Percentiles rank a stretch among this genome's conserved stretches.
phyloP scores from a whole-genome alignment of 768 basidiomycete genomes.

The Galerina marginata region DNA sequence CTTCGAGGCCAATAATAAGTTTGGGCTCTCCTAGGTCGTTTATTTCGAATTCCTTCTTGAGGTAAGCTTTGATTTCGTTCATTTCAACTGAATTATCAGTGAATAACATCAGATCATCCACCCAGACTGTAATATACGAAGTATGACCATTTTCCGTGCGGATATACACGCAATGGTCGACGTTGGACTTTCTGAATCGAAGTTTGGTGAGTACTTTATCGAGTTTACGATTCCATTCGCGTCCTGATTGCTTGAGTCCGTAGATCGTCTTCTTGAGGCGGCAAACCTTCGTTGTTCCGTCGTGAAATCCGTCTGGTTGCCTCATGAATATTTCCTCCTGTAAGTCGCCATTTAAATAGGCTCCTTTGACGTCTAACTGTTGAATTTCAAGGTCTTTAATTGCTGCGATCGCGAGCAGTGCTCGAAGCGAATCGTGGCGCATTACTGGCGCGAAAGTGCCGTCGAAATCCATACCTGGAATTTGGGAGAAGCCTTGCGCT shows the following conservation, averaged over 20 bases:
- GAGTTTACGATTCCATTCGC: background rate
- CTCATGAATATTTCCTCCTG: background rate
- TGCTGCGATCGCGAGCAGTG: too few species aligned
- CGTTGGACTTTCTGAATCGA: constrained; percentile 16
- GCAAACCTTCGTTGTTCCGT: too few species aligned
- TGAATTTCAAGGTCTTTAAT: too few species aligned
- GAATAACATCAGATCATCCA: constrained; percentile 39
- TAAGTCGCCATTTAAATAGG: too few species aligned
- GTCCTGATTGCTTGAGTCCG: background rate
- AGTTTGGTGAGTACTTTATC: background rate
- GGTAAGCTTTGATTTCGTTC: constrained; percentile 23
- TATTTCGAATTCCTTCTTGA: too few species aligned
- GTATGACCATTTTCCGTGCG: too few species aligned
- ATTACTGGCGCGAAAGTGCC: too few species aligned
- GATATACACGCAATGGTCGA: too few species aligned
- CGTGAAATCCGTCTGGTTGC: background rate
- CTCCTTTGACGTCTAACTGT: too few species aligned
- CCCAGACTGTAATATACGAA: constrained; percentile 31
- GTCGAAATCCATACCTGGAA: too few species aligned
- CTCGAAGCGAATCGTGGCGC: too few species aligned
- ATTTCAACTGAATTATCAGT: constrained; percentile 16
- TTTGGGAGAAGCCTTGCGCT: too few species aligned
- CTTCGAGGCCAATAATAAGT: constrained; percentile 37
- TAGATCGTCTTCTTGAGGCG: background rate
- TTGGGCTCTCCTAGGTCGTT: constrained; percentile 31